A percentile compares a stretch with the other conserved stretches of the same genome.
Evolutionary conservation across 768 basidiomycete genomes (phyloP).

Genomic region (Trametes cinnabarina): DNA sequence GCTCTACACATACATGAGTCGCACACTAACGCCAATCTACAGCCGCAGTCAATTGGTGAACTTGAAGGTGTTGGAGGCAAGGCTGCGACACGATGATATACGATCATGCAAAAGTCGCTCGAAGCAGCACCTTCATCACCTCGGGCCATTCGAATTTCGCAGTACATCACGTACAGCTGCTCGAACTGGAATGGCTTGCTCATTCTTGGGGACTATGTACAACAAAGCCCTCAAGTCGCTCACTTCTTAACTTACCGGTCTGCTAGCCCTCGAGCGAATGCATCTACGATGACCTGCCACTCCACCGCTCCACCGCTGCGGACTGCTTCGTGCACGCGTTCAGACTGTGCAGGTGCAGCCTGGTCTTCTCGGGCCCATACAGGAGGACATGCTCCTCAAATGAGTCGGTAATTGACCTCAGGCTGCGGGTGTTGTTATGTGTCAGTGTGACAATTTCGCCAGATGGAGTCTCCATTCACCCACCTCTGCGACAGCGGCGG

Average conservation of each 20-base stretch:
- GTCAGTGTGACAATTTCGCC: background rate
- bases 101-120: no score
- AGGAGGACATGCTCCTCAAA: conserved; percentile 96
- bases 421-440: conserved; percentile 46
- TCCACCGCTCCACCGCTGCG: no score
- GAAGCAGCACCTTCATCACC: conserved; percentile 80
- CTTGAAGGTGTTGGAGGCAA: no score
- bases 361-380: conserved; percentile 78
- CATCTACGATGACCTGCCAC: conserved; percentile 61
- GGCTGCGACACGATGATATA: no score
- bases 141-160: conserved; percentile 98
- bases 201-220: conserved; percentile 60
- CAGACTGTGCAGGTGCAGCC: conserved; percentile 90
- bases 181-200: conserved; percentile 92
- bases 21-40: no score
- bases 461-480: background rate
- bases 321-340: conserved; percentile 71
- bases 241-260: no score
- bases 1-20: no score
- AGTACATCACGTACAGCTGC: conserved; percentile 98
- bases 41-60: no score
- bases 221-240: conserved; percentile 92
- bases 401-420: conserved; percentile 95
- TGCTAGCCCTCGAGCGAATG: conserved; percentile 83
- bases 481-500: conserved; percentile 91